These are phyloP conservation scores for Kockovaella imperatae DNA, from an alignment of 768 basidiomycete species.

Conservation along the genomic window DNA sequence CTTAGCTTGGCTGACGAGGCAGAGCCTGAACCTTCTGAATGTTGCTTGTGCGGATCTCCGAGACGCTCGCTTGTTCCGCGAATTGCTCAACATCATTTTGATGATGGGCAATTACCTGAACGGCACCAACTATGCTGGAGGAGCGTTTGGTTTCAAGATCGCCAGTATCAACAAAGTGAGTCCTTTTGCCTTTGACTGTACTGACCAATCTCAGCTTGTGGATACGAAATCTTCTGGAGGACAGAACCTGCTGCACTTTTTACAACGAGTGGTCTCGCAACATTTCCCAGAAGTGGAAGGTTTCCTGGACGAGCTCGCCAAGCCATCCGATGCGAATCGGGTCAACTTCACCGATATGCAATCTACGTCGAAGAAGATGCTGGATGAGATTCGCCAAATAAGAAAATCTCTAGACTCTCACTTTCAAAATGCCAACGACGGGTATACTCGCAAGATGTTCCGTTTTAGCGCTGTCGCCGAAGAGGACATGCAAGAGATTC, in stretches of 20 bases:
- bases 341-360: conserved; percentile 28
- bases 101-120: conserved; percentile 98
- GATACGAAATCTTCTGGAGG: conserved; percentile 96
- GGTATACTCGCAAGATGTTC: conserved; percentile 88
- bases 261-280: conserved; percentile 77
- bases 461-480: conserved; percentile 70
- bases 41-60: conserved; percentile 73
- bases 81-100: conserved; percentile 86
- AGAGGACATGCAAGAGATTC: conserved; percentile 67
- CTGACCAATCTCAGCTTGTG: conserved; percentile 58
- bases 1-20: conserved; percentile 9
- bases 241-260: conserved; percentile 86
- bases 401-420: conserved; percentile 71
- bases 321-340: conserved; percentile 86
- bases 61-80: conserved; percentile 78
- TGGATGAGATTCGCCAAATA: conserved; percentile 73
- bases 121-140: conserved; percentile 88
- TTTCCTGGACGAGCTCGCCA: conserved; percentile 80
- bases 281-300: conserved; percentile 80
- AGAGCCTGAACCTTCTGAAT: conserved; percentile 73
- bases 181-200: background rate
- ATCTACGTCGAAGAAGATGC: conserved; percentile 56
- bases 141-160: conserved; percentile 92
- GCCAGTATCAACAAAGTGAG: conserved; percentile 93
- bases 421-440: conserved; percentile 69